A percentile compares a stretch with the other conserved stretches of the same genome.
Conservation (phyloP, 75 land plant genomes). For the Sequoiadendron giganteum region DNA sequence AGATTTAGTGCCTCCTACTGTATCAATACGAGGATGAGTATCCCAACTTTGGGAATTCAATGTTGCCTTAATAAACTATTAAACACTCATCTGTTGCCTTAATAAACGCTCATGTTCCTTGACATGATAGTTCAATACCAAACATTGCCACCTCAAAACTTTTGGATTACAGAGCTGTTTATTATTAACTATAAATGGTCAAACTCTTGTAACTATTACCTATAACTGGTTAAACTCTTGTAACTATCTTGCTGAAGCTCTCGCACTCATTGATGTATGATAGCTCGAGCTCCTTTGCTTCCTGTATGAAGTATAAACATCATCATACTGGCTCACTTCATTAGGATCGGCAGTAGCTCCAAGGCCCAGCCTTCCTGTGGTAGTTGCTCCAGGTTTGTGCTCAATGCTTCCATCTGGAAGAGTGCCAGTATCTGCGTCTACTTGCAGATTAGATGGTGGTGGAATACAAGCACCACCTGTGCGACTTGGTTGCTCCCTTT, state of each 20-base stretch:
- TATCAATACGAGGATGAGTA: neutral
- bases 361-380: slow-evolving; percentile 86
- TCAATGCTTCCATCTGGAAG: slow-evolving; percentile 89
- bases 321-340: slow-evolving; percentile 91
- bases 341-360: slow-evolving; percentile 93
- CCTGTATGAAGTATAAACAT: slow-evolving; percentile 91
- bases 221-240: neutral
- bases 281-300: slow-evolving; percentile 95
- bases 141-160: neutral
- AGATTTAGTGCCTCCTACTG: neutral
- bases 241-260: slow-evolving; percentile 73
- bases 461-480: slow-evolving; percentile 92
- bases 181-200: neutral
- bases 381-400: slow-evolving; percentile 58
- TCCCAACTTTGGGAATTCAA: neutral
- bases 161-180: neutral
- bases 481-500: slow-evolving; percentile 53
- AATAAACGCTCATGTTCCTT: neutral
- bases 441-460: slow-evolving; percentile 70
- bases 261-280: slow-evolving; percentile 90
- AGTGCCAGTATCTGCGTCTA: slow-evolving; percentile 74
- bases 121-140: neutral
- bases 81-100: neutral
- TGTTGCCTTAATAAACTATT: neutral
- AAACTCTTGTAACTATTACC: slow-evolving; percentile 13